A percentile compares a stretch with the other conserved stretches of the same genome.
These are phyloP conservation scores for Aspergillus mulundensis DNA, from an alignment of 495 filamentous ascomycete genomes.

Conservation along the genomic window DNA sequence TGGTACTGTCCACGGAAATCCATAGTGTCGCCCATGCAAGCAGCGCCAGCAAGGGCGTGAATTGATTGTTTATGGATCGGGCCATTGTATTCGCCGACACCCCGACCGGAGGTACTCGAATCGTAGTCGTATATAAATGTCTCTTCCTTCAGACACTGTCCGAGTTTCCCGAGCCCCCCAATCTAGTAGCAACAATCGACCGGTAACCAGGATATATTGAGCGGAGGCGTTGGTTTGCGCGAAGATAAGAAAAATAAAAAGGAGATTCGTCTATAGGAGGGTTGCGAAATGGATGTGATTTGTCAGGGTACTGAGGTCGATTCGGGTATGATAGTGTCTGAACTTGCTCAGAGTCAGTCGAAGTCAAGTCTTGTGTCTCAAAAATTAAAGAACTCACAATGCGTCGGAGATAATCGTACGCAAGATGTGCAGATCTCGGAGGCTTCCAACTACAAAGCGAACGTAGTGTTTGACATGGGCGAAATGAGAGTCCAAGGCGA, in stretches of 20 bases:
- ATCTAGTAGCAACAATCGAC: background rate
- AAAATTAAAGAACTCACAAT: background rate
- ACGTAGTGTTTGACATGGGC: constrained; percentile 11
- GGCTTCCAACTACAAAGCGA: background rate
- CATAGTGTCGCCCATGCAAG: constrained; percentile 14
- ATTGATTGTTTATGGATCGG: constrained; percentile 16
- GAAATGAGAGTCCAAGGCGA: constrained; percentile 9
- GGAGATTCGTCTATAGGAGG: background rate
- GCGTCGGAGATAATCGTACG: background rate
- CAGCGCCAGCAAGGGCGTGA: constrained; percentile 23
- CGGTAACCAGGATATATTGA: background rate
- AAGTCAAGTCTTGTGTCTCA: background rate
- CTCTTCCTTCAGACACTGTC: background rate
- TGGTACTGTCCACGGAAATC: constrained; percentile 2
- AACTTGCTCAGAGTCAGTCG: constrained; percentile 9
- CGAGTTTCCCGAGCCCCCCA: background rate
- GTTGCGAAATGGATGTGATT: background rate
- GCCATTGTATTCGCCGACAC: background rate
- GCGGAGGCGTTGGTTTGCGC: background rate
- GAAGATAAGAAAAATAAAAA: background rate
- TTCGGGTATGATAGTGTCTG: constrained; percentile 1
- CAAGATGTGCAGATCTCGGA: background rate
- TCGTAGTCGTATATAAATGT: background rate
- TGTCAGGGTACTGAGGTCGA: constrained; percentile 1
- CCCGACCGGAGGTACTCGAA: background rate